Conservation (phyloP, 345 rosid species). For the Syzygium aqueum region DNA sequence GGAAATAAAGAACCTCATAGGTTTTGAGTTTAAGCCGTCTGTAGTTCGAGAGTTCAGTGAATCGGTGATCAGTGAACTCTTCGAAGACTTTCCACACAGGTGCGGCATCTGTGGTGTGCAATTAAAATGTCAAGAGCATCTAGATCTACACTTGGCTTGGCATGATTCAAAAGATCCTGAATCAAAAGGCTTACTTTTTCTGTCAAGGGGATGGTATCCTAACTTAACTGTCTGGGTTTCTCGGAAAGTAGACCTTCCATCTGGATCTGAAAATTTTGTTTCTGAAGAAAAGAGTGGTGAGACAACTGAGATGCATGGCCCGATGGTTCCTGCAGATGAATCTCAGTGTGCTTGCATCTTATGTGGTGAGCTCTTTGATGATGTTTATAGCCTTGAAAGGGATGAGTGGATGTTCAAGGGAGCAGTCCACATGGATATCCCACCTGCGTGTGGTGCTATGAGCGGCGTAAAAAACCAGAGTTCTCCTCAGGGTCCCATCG, state of each 20-base stretch:
- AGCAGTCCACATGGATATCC: conserved; percentile 43
- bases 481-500: conserved; percentile 39
- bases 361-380: conserved; percentile 92
- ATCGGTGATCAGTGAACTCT: conserved; percentile 51
- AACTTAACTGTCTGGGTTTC: conserved; percentile 55
- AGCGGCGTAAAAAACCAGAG: conserved; percentile 10
- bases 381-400: conserved; percentile 45
- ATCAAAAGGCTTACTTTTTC: conserved; percentile 11
- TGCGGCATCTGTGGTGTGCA: conserved; percentile 74
- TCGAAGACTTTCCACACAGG: conserved; percentile 56
- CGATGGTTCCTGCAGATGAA: conserved; percentile 71
- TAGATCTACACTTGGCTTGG: conserved; percentile 70
- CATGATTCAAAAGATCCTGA: conserved; percentile 45
- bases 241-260: conserved; percentile 27
- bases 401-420: conserved; percentile 82
- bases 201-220: conserved; percentile 65
- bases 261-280: conserved; percentile 26
- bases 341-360: conserved; percentile 70
- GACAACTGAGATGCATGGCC: conserved; percentile 28
- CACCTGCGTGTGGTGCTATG: conserved; percentile 7
- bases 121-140: conserved; percentile 54
- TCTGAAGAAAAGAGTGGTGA: conserved; percentile 19
- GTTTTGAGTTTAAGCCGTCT: conserved; percentile 66
- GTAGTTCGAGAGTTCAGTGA: conserved; percentile 69
- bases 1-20: conserved; percentile 43